These are phyloP conservation scores for Oryza meridionalis DNA, from an alignment of 176 grass and related monocot genomes.

Conservation along the genomic window DNA sequence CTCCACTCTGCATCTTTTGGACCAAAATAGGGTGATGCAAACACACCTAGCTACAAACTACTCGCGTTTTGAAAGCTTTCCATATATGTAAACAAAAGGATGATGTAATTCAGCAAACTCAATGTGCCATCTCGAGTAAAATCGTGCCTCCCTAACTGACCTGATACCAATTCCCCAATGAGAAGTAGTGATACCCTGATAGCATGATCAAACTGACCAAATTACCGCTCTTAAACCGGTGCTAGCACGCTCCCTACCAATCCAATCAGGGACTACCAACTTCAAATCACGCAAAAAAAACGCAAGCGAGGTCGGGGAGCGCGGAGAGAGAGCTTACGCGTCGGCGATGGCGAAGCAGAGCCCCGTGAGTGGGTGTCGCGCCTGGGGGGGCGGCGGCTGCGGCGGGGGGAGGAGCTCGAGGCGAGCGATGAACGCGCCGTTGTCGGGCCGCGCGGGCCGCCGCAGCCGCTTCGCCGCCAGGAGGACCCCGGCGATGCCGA, in stretches of 20 bases:
- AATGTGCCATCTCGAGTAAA: conserved; percentile 9
- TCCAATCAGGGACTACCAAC: conserved; percentile 9
- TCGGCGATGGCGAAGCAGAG: conserved; percentile 92
- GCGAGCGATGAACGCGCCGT: conserved; percentile 80
- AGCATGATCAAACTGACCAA: not conserved
- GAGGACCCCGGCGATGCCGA: conserved; percentile 80
- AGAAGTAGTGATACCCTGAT: not conserved
- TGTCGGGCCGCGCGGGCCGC: conserved; percentile 65
- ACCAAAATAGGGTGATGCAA: not conserved
- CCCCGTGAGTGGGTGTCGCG: conserved; percentile 79
- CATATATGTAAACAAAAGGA: not conserved
- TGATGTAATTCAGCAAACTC: not conserved
- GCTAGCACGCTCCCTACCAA: not conserved
- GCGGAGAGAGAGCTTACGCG: conserved; percentile 52
- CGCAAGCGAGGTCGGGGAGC: not conserved
- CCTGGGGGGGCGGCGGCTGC: conserved; percentile 83
- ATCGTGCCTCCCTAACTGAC: not conserved
- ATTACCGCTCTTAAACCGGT: not conserved
- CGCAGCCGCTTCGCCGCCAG: conserved; percentile 63
- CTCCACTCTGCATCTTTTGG: not conserved
- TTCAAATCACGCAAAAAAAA: not conserved
- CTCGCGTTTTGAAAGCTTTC: not conserved
- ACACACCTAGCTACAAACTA: not conserved
- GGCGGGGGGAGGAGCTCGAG: conserved; percentile 84
- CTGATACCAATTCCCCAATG: not conserved